Conservation (phyloP, 805 yeast species). For the Lachancea cidri region DNA sequence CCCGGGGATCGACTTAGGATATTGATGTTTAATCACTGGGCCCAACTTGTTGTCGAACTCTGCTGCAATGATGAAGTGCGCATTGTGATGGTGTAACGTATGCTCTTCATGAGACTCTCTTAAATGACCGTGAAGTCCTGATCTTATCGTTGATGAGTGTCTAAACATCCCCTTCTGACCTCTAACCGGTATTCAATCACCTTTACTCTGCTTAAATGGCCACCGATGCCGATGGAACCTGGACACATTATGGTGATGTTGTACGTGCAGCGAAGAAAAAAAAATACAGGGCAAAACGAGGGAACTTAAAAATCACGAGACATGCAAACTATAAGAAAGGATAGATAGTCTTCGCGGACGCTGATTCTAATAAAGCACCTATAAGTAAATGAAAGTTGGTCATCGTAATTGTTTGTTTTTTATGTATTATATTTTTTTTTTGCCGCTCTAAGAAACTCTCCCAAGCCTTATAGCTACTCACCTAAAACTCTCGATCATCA, state of each 20-base stretch:
- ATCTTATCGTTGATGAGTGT: constrained; percentile 10
- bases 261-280: background rate
- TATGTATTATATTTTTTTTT: too few species aligned
- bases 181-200: background rate
- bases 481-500: too few species aligned
- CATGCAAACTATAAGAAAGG: too few species aligned
- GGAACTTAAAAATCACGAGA: too few species aligned
- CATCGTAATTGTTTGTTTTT: too few species aligned
- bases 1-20: constrained; percentile 44
- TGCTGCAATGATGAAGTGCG: constrained; percentile 58
- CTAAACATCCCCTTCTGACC: constrained; percentile 5
- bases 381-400: too few species aligned
- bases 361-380: too few species aligned
- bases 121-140: constrained; percentile 10
- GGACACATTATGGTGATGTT: background rate
- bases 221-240: background rate
- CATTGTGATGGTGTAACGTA: constrained; percentile 29
- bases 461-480: too few species aligned
- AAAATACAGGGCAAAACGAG: too few species aligned
- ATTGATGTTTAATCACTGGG: constrained; percentile 55
- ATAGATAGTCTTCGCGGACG: too few species aligned
- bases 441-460: too few species aligned
- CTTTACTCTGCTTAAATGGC: background rate
- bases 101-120: constrained; percentile 11
- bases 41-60: constrained; percentile 80